Evolutionary conservation across 2,329 filamentous ascomycete species (phyloP).

Genomic region (Verticillium alfalfae): DNA sequence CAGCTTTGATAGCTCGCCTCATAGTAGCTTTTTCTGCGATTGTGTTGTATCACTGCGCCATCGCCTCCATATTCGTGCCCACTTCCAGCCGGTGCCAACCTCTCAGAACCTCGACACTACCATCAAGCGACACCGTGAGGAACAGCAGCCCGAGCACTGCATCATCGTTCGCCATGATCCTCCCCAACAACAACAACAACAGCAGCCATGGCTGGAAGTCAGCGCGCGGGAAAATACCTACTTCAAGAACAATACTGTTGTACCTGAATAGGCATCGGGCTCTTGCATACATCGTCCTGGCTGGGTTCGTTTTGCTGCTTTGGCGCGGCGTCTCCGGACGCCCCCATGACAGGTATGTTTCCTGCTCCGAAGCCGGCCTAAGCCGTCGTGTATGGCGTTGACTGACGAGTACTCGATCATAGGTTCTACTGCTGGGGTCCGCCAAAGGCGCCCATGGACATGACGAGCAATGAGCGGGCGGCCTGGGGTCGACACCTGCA

Average conservation of each 20-base stretch:
- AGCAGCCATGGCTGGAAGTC: conserved; percentile 87
- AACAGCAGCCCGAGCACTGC: background rate
- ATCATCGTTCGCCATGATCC: conserved; percentile 58
- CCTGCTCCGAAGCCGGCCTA: background rate
- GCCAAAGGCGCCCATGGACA: conserved; percentile 90
- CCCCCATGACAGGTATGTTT: conserved; percentile 73
- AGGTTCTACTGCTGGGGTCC: conserved; percentile 99
- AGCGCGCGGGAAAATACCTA: conserved; percentile 69
- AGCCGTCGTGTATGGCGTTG: background rate
- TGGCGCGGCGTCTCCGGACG: conserved; percentile 82
- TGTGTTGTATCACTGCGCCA: no score
- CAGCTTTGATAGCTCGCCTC: background rate
- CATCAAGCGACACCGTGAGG: background rate
- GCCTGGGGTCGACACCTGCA: conserved; percentile 84
- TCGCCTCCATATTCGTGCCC: background rate
- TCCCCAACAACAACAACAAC: conserved; percentile 68
- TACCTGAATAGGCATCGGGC: conserved; percentile 74
- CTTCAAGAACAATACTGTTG: conserved; percentile 64
- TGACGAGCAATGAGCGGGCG: conserved; percentile 85
- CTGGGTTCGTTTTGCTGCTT: conserved; percentile 70
- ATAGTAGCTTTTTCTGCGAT: background rate
- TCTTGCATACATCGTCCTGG: conserved; percentile 65
- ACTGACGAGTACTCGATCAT: background rate
- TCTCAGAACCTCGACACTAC: background rate
- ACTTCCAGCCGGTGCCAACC: background rate